These are phyloP conservation scores for Hordeum pubiflorum DNA, from an alignment of 202 grass and related monocot genomes.

Conservation along the genomic window DNA sequence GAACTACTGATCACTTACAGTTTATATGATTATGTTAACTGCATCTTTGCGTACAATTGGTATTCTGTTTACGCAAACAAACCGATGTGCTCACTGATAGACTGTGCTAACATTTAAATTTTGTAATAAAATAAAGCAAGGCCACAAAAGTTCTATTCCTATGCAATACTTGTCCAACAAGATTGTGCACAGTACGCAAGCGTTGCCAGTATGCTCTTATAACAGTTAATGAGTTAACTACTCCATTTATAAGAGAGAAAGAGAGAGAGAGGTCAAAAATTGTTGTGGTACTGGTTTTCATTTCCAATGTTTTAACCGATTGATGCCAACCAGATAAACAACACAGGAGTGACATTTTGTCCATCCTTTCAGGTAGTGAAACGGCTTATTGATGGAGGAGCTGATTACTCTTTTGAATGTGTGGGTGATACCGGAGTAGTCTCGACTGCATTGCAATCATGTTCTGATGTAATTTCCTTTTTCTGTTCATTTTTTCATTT, in stretches of 20 bases:
- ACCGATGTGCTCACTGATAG: background rate
- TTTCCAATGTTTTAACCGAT: background rate
- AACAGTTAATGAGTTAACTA: background rate
- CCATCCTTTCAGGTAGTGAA: constrained; percentile 61
- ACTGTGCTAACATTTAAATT: background rate
- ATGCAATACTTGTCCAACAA: background rate
- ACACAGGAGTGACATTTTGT: background rate
- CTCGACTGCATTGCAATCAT: constrained; percentile 77
- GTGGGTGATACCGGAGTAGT: constrained; percentile 80
- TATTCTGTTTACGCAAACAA: background rate
- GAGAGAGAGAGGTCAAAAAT: background rate
- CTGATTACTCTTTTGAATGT: constrained; percentile 94
- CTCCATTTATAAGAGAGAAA: background rate
- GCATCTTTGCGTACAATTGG: background rate
- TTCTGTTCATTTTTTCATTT: constrained; percentile 3
- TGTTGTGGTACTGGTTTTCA: background rate
- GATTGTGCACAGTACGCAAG: background rate
- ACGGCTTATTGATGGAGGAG: constrained; percentile 72
- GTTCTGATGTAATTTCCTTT: constrained; percentile 67
- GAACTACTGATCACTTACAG: background rate
- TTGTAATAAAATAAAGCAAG: constrained; percentile 3
- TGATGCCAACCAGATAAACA: background rate
- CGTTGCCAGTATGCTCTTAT: background rate
- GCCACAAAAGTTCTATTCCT: background rate
- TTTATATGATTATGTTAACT: constrained; percentile 1